Evolutionary conservation across 257 asterid species (phyloP), one percentile per base, ranked within the genome.

Genomic region (Capsicum pubescens): DNA sequence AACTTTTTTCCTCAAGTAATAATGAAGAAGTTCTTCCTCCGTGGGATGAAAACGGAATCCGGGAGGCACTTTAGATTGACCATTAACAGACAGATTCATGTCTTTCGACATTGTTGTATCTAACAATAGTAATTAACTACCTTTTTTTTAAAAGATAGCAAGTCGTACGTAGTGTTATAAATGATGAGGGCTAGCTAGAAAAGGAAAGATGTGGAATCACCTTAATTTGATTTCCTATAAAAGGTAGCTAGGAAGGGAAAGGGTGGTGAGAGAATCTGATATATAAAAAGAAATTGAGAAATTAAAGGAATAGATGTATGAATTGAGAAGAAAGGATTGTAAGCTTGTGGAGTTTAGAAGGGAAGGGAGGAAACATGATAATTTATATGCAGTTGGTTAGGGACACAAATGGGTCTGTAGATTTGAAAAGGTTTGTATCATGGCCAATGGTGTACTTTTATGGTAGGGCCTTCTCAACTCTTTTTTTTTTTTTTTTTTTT

Each of bases 1-100:
- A 1, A 95, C 94, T 79, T 95, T 95, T 91, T 95, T 95, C 84
- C 92, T 87, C 88, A 95, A 89, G 92, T 95, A 95, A 82, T 95
- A 95, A 80, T 91, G 95, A 60, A 95, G 92, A 74, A 95, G 98
- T 85, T 95, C 98, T 84, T 95, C 97, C 87, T 95, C 98, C 1
- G 97, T 95, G 13, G 98, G 98, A 83, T 95, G 98, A 89, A 95
- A 95, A 4, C 98, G 97, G 86, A 95, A 95, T 21, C 98, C 98
- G 0, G 98, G 98, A 9, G 98, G 98, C 17, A 95, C 98, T 85
- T 92, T 90, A 35, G 98, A 93, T 17, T 92, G 94, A 8, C 96
- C 98, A 58, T 95, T 93, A 6, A 95, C 98, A 5, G 96, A 93
- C 44, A 93, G 84, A 80, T 88, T 92, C 98, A 95, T 93, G 64